Base-by-base conservation (phyloP, 140 eudicot genomes). In the Bidens hawaiensis region DNA sequence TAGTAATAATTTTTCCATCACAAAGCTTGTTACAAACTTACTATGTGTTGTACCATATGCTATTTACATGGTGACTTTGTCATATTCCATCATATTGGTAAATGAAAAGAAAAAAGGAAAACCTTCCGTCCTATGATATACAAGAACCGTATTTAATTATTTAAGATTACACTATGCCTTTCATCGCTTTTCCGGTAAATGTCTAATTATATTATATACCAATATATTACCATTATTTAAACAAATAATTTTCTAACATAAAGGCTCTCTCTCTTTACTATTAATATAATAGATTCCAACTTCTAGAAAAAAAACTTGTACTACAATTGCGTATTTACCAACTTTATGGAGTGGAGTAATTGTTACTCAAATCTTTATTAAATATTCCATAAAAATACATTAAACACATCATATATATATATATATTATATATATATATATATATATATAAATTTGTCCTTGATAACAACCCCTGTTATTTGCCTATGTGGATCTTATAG, bases 141-240 rank as follows among this genome's bases (percentile, higher is more conserved):
- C 38, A 53, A 13, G 60, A 53, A 22, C 38, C 60, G 60, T n/a
- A n/a, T n/a, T n/a, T n/a, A n/a, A n/a, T 2, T 53, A 30, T 53
- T 53, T 53, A 53, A 24, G 60, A 38, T 26, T 24, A 53, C 26
- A 53, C 60, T 6, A 24, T 53, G 60, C n/a, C 19, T 53, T 26
- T 31, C 38, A 53, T 22, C 5, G 2, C 17, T 53, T 53, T 53
- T 25, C 7, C 18, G 0, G 21, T 25, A 53, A 53, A 25, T 25
- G 60, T 26, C 60, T 25, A 25, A 49, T 49, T 19, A 24, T 24
- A 43, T 13, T n/a, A 4, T 6, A 2, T 26, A 53, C 1, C 19
- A 45, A 3, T 52, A 13, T 14, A 52, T 26, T 25, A 24, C 5
- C 19, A 14, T 16, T 25, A 27, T 6, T 14, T 15, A 47, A 47